These are phyloP conservation scores for Fusarium beomiforme DNA, from an alignment of 2,329 filamentous ascomycete genomes.

Conservation along the genomic window DNA sequence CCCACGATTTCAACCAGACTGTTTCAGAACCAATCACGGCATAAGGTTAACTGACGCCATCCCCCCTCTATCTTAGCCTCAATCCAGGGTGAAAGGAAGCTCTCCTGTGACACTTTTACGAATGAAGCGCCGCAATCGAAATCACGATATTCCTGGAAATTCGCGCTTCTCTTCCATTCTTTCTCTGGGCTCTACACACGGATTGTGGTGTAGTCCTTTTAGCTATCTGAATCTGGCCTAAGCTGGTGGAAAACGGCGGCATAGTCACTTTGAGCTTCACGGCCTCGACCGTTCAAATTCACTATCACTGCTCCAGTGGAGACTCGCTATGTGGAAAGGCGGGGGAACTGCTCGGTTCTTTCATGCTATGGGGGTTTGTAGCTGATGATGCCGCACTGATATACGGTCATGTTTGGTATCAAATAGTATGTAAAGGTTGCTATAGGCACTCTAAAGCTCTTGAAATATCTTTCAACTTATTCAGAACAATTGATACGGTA, in stretches of 20 bases:
- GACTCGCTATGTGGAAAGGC: constrained; percentile 3
- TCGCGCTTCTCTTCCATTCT: background rate
- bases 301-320: constrained; percentile 19
- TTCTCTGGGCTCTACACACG: background rate
- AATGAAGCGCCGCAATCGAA: constrained; percentile 4
- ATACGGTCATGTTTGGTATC: background rate
- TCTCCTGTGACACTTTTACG: background rate
- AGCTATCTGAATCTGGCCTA: constrained; percentile 13
- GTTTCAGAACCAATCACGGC: constrained; percentile 9
- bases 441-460: background rate
- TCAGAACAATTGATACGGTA: background rate
- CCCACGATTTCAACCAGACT: constrained; percentile 16
- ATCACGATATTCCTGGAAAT: constrained; percentile 4
- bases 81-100: background rate
- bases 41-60: background rate
- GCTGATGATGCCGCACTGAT: background rate
- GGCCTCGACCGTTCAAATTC: constrained; percentile 13
- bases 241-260: constrained; percentile 28
- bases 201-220: constrained; percentile 6
- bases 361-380: background rate
- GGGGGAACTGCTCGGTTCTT: background rate
- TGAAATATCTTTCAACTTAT: too few species aligned
- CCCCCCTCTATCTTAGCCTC: constrained; percentile 3
- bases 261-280: constrained; percentile 12
- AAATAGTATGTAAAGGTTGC: background rate